Percentiles rank a stretch among this genome's conserved stretches.
Conservation (phyloP, 2,329 filamentous ascomycete genomes). For the Aspergillus sp. region DNA sequence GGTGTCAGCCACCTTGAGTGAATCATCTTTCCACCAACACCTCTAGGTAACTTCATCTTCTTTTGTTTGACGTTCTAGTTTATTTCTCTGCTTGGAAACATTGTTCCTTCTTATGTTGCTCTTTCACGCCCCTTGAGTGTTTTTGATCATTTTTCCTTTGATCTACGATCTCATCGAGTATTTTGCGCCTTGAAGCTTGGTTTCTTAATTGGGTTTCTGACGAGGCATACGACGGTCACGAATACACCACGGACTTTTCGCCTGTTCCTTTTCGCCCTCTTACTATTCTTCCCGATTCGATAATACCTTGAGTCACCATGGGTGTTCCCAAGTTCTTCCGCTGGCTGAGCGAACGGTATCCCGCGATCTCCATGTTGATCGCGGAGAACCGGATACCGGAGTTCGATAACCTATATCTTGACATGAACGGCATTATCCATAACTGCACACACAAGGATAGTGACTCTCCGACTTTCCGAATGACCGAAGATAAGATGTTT, state of each 20-base stretch:
- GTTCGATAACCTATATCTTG: conserved; percentile 87
- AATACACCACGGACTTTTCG: conserved; percentile 11
- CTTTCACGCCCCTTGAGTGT: conserved; percentile 20
- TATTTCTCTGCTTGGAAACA: conserved; percentile 10
- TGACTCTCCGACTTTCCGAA: conserved; percentile 84
- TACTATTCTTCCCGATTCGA: neutral
- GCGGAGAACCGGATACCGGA: conserved; percentile 98
- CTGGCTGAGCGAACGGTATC: conserved; percentile 99
- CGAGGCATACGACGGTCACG: conserved; percentile 24
- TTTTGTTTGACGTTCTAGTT: conserved; percentile 9
- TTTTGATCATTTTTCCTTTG: conserved; percentile 18
- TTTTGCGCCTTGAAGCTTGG: conserved; percentile 20
- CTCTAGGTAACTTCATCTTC: neutral
- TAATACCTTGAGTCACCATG: conserved; percentile 46
- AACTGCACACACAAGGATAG: conserved; percentile 98
- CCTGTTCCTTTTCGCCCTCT: neutral
- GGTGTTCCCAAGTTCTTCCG: conserved; percentile 89
- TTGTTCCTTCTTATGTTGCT: conserved; percentile 20
- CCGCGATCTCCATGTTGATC: conserved; percentile 95
- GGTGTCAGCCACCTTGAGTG: conserved; percentile 8
- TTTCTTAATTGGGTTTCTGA: conserved; percentile 21
- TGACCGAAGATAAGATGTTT: conserved; percentile 99
- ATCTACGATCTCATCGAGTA: conserved; percentile 17
- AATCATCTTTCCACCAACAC: conserved; percentile 9
- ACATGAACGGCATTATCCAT: conserved; percentile 99